A percentile compares a stretch with the other conserved stretches of the same genome.
Conservation (phyloP, 1,284 basidiomycete species). For the Hortiboletus rubellus region DNA sequence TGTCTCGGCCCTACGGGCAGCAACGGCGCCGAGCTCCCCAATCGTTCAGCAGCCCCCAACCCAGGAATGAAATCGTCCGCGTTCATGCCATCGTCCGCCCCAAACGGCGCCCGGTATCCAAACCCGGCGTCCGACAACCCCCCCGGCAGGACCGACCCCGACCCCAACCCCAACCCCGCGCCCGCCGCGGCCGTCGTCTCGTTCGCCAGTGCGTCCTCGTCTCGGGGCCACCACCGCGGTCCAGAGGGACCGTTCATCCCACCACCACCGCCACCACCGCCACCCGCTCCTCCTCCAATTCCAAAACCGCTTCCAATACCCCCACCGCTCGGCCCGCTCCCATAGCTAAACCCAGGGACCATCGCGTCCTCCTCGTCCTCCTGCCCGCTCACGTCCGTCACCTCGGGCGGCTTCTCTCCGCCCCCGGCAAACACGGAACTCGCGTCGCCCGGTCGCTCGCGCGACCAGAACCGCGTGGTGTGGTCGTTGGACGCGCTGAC, state of each 20-base stretch:
- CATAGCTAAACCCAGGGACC: conserved; percentile 60
- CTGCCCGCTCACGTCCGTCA: conserved; percentile 55
- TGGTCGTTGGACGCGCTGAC: conserved; percentile 95
- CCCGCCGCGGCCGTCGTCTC: background rate
- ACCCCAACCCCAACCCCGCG: background rate
- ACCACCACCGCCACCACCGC: conserved; percentile 13
- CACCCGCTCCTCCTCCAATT: background rate
- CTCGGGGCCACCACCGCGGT: conserved; percentile 42
- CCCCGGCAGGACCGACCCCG: background rate
- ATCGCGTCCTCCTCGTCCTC: conserved; percentile 75
- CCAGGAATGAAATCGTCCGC: conserved; percentile 57
- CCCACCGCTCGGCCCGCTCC: conserved; percentile 24
- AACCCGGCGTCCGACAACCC: conserved; percentile 18
- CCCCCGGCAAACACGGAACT: conserved; percentile 69
- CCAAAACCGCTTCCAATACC: conserved; percentile 16
- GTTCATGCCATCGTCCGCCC: conserved; percentile 30
- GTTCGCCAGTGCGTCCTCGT: conserved; percentile 35
- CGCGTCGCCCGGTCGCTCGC: conserved; percentile 78
- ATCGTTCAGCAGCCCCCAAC: conserved; percentile 27
- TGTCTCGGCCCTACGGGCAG: conserved; percentile 31
- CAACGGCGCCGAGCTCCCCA: background rate
- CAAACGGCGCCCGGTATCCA: conserved; percentile 17
- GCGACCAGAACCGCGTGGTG: conserved; percentile 96
- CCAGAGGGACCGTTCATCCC: conserved; percentile 13
- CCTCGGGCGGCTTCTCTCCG: conserved; percentile 74